Base-by-base conservation (phyloP, 305 asterid species). In the Salvia sclarea region DNA sequence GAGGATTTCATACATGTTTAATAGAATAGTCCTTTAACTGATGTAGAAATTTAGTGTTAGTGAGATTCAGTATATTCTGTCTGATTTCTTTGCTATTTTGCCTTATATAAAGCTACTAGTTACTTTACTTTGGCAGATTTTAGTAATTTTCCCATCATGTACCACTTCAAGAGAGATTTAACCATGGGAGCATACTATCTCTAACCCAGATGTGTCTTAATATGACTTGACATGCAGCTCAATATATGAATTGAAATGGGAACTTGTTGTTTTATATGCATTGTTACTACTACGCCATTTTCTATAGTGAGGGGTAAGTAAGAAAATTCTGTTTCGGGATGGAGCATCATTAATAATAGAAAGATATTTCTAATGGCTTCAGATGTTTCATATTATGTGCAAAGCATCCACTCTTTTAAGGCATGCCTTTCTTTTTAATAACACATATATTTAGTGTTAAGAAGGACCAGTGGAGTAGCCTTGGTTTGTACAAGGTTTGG, bases 381-480 rank as follows among this genome's bases (percentile, higher is more conserved):
- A 25, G 11, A 41, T 30, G 11, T 61, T 44, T 20, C 45, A 54
- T 22, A 35, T n/a, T 6, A 55, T 33, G 38, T 66, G 69, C 30
- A 53, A 54, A 55, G 47, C 60, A 21, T 40, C 55, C 40, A 24
- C 16, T 66, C 12, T 7, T 8, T 25, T 21, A 45, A 55, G 60
- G 53, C 56, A 20, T 64, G 35, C 44, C 20, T 55, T 30, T 25
- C 47, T 41, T 58, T 12, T 33, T 61, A n/a, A n/a, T n/a, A n/a
- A n/a, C n/a, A n/a, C n/a, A 18, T 66, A 18, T 53, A 54, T 35
- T 47, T 66, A 59, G 31, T 80, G 66, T 73, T 37, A 38, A 76
- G 72, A 63, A 33, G 63, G 41, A 21, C 64, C 25, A 49, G 3
- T 33, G 59, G 55, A 48, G 53, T 54, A 9, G 20, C 33, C 74